phyloP scores from a whole-genome alignment of 352 stramenopile genomes.

The Globisporangium nunn region DNA sequence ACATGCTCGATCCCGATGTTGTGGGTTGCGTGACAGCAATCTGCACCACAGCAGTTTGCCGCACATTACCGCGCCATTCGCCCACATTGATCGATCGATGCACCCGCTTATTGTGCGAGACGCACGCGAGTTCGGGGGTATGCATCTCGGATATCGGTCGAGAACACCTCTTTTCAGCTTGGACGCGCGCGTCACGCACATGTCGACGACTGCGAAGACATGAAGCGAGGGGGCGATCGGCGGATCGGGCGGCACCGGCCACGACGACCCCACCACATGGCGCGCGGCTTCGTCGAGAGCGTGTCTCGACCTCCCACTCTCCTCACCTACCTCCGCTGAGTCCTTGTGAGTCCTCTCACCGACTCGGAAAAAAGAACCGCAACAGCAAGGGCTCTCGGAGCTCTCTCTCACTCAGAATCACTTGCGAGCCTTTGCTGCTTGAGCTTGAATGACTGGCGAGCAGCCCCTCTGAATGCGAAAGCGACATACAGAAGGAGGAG shows the following conservation, averaged over 20 bases:
- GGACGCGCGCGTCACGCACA: too few species aligned
- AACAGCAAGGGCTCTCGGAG: not conserved
- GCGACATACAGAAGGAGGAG: not conserved
- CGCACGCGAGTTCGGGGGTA: too few species aligned
- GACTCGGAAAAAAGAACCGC: not conserved
- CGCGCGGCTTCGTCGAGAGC: not conserved
- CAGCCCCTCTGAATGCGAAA: not conserved
- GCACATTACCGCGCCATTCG: too few species aligned
- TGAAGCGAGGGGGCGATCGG: not conserved
- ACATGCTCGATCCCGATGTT: too few species aligned
- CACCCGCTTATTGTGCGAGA: too few species aligned
- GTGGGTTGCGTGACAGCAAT: too few species aligned
- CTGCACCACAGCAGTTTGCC: too few species aligned
- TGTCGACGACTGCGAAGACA: not conserved
- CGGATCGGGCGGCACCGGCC: not conserved
- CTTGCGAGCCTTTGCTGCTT: not conserved
- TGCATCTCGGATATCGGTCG: too few species aligned
- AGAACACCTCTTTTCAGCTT: too few species aligned
- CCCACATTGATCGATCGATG: too few species aligned
- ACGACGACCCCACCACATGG: not conserved
- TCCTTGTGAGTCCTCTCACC: too few species aligned
- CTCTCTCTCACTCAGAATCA: not conserved
- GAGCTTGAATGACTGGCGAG: not conserved
- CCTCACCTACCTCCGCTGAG: too few species aligned
- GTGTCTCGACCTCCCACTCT: not conserved